Evolutionary conservation across 768 basidiomycete genomes (phyloP).

Genomic region (Tulasnella sp.): DNA sequence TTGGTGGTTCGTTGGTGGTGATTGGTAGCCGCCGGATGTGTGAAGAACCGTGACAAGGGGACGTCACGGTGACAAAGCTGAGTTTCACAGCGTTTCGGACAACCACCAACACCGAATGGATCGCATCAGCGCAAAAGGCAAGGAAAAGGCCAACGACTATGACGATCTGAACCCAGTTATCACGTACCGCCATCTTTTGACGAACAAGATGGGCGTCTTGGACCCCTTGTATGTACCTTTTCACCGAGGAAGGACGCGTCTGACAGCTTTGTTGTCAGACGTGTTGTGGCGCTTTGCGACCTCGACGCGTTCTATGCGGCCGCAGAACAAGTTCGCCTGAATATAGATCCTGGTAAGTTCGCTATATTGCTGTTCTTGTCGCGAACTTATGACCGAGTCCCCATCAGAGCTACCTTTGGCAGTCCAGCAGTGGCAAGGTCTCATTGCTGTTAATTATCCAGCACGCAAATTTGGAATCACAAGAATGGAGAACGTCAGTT

Average conservation of each 20-base stretch:
- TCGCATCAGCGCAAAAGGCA: conserved; percentile 38
- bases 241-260: neutral
- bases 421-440: conserved; percentile 82
- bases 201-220: conserved; percentile 64
- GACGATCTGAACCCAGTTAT: conserved; percentile 64
- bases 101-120: conserved; percentile 22
- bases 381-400: conserved; percentile 41
- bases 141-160: conserved; percentile 35
- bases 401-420: conserved; percentile 64
- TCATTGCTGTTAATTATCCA: conserved; percentile 96
- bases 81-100: neutral
- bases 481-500: conserved; percentile 72
- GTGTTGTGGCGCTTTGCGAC: conserved; percentile 77
- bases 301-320: conserved; percentile 85
- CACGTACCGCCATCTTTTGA: conserved; percentile 78
- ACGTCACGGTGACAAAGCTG: neutral
- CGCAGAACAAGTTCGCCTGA: conserved; percentile 83
- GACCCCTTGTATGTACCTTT: conserved; percentile 43
- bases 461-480: conserved; percentile 92
- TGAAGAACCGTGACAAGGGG: neutral
- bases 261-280: neutral
- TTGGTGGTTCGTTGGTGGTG: neutral
- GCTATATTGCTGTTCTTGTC: conserved; percentile 32
- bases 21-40: conserved; percentile 19
- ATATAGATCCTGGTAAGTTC: conserved; percentile 52